A percentile compares a stretch with the other conserved stretches of the same genome.
These are phyloP conservation scores for Leishmania aethiopica DNA, from an alignment of 208 protist species.

Conservation along the genomic window DNA sequence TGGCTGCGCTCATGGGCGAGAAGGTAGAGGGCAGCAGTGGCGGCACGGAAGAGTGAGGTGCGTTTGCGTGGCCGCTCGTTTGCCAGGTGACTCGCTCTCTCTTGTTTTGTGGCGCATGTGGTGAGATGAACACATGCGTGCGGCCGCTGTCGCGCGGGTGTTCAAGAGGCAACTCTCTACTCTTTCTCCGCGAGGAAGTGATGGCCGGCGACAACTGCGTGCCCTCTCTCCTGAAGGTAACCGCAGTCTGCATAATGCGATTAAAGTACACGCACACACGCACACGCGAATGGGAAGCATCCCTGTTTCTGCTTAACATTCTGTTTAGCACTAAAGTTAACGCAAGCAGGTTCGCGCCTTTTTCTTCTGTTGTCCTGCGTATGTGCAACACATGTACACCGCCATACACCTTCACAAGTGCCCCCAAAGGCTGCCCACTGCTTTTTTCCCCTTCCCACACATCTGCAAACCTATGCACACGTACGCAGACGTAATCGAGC, in stretches of 20 bases:
- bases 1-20: constrained; percentile 70
- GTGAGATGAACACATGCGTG: background rate
- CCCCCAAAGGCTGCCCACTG: background rate
- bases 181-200: background rate
- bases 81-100: background rate
- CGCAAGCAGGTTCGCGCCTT: no score
- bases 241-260: background rate
- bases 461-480: background rate
- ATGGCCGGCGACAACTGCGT: background rate
- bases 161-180: background rate
- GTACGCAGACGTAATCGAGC: background rate
- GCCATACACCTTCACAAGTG: background rate
- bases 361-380: background rate
- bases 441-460: background rate
- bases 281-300: background rate
- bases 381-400: background rate
- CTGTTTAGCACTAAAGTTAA: background rate
- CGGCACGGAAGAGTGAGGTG: background rate
- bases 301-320: background rate
- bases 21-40: constrained; percentile 12
- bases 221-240: background rate
- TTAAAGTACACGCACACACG: background rate
- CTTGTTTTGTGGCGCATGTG: background rate
- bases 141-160: background rate
- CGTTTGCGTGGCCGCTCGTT: background rate